Percentiles rank a stretch among this genome's conserved stretches.
These are phyloP conservation scores for Alternaria conjuncta DNA, from an alignment of 2,329 filamentous ascomycete genomes.

Conservation along the genomic window DNA sequence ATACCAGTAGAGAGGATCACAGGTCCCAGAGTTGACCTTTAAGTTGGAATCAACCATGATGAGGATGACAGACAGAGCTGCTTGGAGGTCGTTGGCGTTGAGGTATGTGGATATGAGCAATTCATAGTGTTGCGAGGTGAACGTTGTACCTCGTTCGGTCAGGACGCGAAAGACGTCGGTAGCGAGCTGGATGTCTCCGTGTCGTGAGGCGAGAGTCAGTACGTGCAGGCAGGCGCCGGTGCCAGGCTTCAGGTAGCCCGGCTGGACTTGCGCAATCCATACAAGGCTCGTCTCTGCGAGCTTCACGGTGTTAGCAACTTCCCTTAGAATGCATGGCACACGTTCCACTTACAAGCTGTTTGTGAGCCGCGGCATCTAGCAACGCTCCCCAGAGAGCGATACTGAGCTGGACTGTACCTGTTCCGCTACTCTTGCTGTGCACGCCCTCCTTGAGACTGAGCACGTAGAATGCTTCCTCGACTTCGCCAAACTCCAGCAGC, in stretches of 20 bases:
- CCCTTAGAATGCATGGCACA: neutral
- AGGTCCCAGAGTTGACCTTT: slow-evolving; percentile 64
- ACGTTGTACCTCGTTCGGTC: slow-evolving; percentile 62
- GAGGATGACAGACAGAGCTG: slow-evolving; percentile 72
- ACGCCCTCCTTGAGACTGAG: slow-evolving; percentile 55
- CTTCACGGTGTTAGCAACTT: slow-evolving; percentile 42
- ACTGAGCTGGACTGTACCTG: slow-evolving; percentile 51
- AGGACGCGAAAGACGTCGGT: slow-evolving; percentile 73
- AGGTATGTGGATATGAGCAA: slow-evolving; percentile 76
- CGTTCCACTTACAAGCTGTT: slow-evolving; percentile 57
- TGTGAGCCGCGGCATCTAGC: slow-evolving; percentile 75
- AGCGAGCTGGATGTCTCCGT: slow-evolving; percentile 72
- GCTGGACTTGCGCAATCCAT: slow-evolving; percentile 72
- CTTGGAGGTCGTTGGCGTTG: slow-evolving; percentile 63
- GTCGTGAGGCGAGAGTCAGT: slow-evolving; percentile 72
- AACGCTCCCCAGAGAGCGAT: slow-evolving; percentile 70
- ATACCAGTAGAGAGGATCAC: slow-evolving; percentile 65
- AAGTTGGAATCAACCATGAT: slow-evolving; percentile 74
- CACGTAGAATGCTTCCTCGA: slow-evolving; percentile 77
- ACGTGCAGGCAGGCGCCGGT: slow-evolving; percentile 71
- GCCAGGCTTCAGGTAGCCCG: slow-evolving; percentile 66
- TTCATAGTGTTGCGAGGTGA: slow-evolving; percentile 78
- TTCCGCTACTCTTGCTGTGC: slow-evolving; percentile 4
- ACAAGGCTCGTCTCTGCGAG: slow-evolving; percentile 70
- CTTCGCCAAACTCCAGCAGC: slow-evolving; percentile 73